phyloP scores from a whole-genome alignment of 805 yeast species.

The Schwanniomyces vanrijiae region DNA sequence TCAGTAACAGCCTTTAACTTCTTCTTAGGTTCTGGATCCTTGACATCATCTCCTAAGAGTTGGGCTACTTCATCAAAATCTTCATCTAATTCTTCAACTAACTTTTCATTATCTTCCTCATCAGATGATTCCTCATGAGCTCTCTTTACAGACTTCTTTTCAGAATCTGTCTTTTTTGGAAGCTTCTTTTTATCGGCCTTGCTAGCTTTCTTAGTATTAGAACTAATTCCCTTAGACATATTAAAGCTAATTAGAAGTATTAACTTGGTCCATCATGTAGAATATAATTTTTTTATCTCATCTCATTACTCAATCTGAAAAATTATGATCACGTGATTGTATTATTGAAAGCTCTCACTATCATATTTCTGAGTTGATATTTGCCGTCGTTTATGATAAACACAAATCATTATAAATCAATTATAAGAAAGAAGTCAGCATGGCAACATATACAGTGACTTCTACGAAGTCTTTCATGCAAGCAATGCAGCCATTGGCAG shows the following conservation, averaged over 20 bases:
- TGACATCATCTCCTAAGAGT: slow-evolving; percentile 45
- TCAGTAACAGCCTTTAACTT: slow-evolving; percentile 15
- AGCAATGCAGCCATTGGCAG: slow-evolving; percentile 75
- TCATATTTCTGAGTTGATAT: neutral
- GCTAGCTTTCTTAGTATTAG: neutral
- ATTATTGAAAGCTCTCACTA: neutral
- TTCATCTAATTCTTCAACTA: slow-evolving; percentile 55
- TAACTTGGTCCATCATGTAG: neutral
- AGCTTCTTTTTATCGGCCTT: neutral
- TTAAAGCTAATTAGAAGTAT: neutral
- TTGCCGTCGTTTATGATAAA: neutral
- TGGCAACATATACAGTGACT: slow-evolving; percentile 47
- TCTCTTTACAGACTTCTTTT: slow-evolving; percentile 16
- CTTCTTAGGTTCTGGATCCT: slow-evolving; percentile 40
- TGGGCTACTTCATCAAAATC: slow-evolving; percentile 60
- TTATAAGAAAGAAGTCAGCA: slow-evolving; percentile 6
- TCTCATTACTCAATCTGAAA: slow-evolving; percentile 4
- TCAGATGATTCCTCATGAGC: slow-evolving; percentile 27
- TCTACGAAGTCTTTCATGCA: slow-evolving; percentile 77
- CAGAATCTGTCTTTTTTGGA: neutral
- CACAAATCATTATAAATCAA: neutral
- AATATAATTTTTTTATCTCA: slow-evolving; percentile 5
- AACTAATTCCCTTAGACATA: slow-evolving; percentile 3
- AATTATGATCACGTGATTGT: neutral
- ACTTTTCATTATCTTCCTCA: slow-evolving; percentile 38